These are phyloP conservation scores for Backusella macrospora DNA, from an alignment of 192 early-diverging fungal genomes.

Conservation along the genomic window DNA sequence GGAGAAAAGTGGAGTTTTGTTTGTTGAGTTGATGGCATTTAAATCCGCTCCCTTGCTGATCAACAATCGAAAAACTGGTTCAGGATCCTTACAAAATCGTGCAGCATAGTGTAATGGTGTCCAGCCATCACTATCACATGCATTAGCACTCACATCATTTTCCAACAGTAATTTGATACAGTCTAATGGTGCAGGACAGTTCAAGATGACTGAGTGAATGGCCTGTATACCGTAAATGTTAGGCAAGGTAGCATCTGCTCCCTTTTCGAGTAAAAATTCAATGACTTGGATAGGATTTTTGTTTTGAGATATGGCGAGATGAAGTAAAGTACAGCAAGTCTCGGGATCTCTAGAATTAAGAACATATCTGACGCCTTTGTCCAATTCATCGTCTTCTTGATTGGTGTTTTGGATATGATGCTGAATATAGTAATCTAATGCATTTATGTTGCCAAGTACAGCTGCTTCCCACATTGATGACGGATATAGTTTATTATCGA, in stretches of 20 bases:
- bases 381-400: not conserved
- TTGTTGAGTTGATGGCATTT: not conserved
- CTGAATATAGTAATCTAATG: slow-evolving; percentile 4
- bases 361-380: not conserved
- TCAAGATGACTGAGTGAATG: not conserved
- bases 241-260: not conserved
- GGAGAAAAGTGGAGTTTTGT: not conserved
- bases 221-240: slow-evolving; percentile 1
- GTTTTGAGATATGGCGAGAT: not conserved
- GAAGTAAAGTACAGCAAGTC: slow-evolving; percentile 1
- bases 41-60: not conserved
- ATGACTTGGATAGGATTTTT: not conserved
- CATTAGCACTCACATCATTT: not conserved
- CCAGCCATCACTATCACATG: slow-evolving; percentile 7
- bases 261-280: not conserved
- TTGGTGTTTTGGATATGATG: not conserved
- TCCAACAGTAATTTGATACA: not conserved
- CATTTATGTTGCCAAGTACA: not conserved
- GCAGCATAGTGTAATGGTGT: not conserved
- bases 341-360: not conserved
- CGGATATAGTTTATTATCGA: not conserved
- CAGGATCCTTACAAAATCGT: not conserved
- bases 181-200: not conserved
- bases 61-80: not conserved
- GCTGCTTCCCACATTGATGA: not conserved